These are phyloP conservation scores for Eutrema heterophyllum DNA, from an alignment of 345 rosid genomes.

Conservation along the genomic window DNA sequence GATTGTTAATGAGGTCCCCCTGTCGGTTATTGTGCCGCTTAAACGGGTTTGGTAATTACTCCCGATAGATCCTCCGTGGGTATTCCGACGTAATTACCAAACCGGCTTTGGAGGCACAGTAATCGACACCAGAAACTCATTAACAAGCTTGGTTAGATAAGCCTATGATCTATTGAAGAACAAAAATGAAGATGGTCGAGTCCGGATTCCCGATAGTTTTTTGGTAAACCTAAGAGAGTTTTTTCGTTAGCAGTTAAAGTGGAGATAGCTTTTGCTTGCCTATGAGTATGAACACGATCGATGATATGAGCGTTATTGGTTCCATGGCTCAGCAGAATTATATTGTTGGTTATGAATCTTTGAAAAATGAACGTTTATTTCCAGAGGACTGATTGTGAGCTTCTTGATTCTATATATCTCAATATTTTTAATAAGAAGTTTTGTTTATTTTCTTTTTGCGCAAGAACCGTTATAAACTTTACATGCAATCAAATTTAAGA, in stretches of 20 bases:
- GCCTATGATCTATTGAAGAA: too few relatives aligned
- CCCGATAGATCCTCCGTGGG: too few relatives aligned
- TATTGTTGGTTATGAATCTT: constrained; percentile 30
- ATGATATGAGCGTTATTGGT: constrained; percentile 38
- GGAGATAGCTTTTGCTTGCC: constrained; percentile 47
- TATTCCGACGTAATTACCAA: too few relatives aligned
- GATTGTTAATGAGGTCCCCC: background rate
- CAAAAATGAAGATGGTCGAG: too few relatives aligned
- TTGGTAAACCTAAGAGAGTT: constrained; percentile 5
- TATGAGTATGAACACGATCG: constrained; percentile 20
- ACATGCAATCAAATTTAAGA: background rate
- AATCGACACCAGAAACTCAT: too few relatives aligned
- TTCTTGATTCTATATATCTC: constrained; percentile 13
- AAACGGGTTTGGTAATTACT: too few relatives aligned
- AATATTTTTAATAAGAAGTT: background rate
- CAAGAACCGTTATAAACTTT: background rate
- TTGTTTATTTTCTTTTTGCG: background rate
- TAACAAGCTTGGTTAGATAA: too few relatives aligned
- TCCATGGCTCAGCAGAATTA: constrained; percentile 30
- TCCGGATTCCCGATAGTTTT: too few relatives aligned
- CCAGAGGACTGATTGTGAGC: constrained; percentile 21
- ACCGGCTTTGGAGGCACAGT: too few relatives aligned
- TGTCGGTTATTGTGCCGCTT: background rate
- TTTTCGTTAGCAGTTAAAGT: constrained; percentile 38
- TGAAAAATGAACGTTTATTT: constrained; percentile 21